Evolutionary conservation across 2,329 filamentous ascomycete species (phyloP).

Genomic region (Cladophialophora psammophila): DNA sequence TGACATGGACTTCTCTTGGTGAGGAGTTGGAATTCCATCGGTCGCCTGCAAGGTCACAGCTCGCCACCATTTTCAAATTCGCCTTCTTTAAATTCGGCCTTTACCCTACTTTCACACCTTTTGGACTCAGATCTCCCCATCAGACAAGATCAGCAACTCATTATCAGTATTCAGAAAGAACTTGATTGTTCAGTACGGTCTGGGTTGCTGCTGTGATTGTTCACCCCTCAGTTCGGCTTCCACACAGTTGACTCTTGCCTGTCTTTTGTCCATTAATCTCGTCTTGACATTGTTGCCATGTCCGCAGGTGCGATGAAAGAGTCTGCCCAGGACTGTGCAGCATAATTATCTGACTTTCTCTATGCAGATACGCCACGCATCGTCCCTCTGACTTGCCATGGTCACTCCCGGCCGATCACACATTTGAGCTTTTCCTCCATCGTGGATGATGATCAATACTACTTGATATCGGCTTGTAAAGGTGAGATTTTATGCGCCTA

Average conservation of each 20-base stretch:
- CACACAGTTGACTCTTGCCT: background rate
- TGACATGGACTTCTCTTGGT: background rate
- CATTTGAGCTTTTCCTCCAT: slow-evolving; percentile 89
- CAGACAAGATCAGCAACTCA: background rate
- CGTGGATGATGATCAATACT: slow-evolving; percentile 83
- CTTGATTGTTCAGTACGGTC: background rate
- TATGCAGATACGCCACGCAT: slow-evolving; percentile 60
- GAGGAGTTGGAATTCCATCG: background rate
- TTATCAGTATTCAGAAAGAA: background rate
- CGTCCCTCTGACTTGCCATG: slow-evolving; percentile 91
- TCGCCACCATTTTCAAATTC: background rate
- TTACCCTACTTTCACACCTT: background rate
- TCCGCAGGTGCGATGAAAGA: slow-evolving; percentile 10
- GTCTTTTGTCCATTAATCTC: background rate
- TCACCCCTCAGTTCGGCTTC: background rate
- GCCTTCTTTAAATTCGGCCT: background rate
- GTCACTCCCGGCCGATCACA: slow-evolving; percentile 89
- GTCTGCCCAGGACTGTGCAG: background rate
- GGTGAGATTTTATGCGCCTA: slow-evolving; percentile 55
- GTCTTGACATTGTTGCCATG: slow-evolving; percentile 9
- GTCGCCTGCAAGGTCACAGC: background rate
- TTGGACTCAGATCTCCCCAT: too few relatives aligned
- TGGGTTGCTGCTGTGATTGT: background rate
- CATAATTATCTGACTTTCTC: background rate
- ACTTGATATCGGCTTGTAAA: slow-evolving; percentile 93